Evolutionary conservation across 345 rosid species (phyloP), one percentile per base, ranked within the genome.

Genomic region (Gossypium ekmanianum): DNA sequence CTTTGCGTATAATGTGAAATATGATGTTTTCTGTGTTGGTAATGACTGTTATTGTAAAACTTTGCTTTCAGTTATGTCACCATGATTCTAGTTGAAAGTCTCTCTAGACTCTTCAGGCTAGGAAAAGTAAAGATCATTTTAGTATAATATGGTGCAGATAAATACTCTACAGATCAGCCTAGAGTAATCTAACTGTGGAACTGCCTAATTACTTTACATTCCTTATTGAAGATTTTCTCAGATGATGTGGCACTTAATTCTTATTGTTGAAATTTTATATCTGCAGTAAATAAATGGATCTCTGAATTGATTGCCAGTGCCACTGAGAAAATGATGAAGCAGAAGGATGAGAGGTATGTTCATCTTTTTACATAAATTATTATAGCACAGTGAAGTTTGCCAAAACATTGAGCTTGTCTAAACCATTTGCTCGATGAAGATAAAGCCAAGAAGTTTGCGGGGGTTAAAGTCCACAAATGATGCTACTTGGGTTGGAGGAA

Each of bases 271-370:
- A 68, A 61, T 29, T 58, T 74, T 52, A 50, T 41, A 11, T 76
- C 7, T 79, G 83, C 86, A 91, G 98, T 94, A 70, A 94, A 91
- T 81, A 94, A 91, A 84, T 92, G 97, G 97, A 94, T 94, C 76
- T 84, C 94, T 51, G 85, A 85, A 75, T 68, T 92, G 85, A 92
- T 94, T 84, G 97, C 97, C 41, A 81, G 84, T 83, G 98, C 94
- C 67, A 94, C 98, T 1, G 88, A 88, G 84, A 88, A 91, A 82
- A 92, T 94, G 98, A 94, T 94, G 97, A 92, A 89, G 87, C 90
- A 88, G 78, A 94, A 94, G 84, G 98, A 94, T 87, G 97, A 94
- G 84, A 94, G 98, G 98, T 94, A 78, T 34, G 56, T 29, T 9
- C 16, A 79, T 6, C 45, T 44, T 72, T 78, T 45, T 13, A 43